Conservation (phyloP, 345 rosid species). For the Ceriops tagal region DNA sequence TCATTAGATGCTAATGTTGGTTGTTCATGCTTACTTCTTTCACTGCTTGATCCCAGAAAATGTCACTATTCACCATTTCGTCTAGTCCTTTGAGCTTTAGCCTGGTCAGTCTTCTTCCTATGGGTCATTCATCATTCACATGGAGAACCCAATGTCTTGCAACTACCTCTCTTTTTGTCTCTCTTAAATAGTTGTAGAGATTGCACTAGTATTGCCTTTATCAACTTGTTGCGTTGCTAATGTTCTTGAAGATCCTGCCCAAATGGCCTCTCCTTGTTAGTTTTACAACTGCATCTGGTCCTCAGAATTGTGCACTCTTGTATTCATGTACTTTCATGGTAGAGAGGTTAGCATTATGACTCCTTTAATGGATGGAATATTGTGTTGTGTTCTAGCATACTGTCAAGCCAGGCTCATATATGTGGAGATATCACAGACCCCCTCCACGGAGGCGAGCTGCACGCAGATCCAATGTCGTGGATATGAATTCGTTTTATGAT, state of each 20-base stretch:
- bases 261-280: background rate
- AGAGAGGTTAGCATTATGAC: constrained; percentile 12
- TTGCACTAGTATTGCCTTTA: background rate
- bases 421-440: constrained; percentile 69
- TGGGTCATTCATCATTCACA: no score
- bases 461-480: constrained; percentile 36
- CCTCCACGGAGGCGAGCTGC: constrained; percentile 58
- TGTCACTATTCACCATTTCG: no score
- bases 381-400: constrained; percentile 68
- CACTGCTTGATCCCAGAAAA: no score
- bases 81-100: no score
- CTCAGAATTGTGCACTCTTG: constrained; percentile 3
- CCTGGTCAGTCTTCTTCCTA: no score
- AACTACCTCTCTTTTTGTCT: background rate
- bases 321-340: background rate
- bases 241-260: background rate
- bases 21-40: no score
- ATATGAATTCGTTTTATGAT: constrained; percentile 45
- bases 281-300: background rate
- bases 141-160: background rate
- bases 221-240: background rate
- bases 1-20: no score
- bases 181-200: background rate
- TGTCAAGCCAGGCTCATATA: constrained; percentile 79
- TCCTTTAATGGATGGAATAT: constrained; percentile 46